A percentile compares a stretch with the other conserved stretches of the same genome.
Conservation (phyloP, 495 filamentous ascomycete species). For the Halenospora varia region DNA sequence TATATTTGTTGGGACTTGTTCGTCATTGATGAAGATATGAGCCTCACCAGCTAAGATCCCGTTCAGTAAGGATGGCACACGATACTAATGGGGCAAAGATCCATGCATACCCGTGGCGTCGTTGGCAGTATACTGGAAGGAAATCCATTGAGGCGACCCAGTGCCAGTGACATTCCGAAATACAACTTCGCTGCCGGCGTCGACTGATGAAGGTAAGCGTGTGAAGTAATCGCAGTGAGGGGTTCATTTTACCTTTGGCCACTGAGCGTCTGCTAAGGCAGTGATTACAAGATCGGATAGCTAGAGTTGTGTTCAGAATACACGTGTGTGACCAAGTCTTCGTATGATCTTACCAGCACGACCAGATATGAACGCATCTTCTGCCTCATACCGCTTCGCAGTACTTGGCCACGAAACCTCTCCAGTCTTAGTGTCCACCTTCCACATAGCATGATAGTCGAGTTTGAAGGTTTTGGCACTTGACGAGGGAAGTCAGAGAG, state of each 20-base stretch:
- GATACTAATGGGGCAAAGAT: slow-evolving; percentile 4
- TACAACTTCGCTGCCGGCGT: slow-evolving; percentile 26
- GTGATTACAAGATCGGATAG: slow-evolving; percentile 23
- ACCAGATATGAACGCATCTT: slow-evolving; percentile 27
- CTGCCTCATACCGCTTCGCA: slow-evolving; percentile 32
- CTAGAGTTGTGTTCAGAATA: slow-evolving; percentile 3
- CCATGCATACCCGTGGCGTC: slow-evolving; percentile 26
- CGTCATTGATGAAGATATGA: slow-evolving; percentile 36
- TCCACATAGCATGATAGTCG: slow-evolving; percentile 42
- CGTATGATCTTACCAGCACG: slow-evolving; percentile 23
- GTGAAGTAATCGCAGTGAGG: too few species aligned
- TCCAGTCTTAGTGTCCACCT: slow-evolving; percentile 38
- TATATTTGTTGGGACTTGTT: slow-evolving; percentile 31
- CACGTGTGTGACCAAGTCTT: not conserved
- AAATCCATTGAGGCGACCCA: slow-evolving; percentile 36
- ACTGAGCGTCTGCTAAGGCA: slow-evolving; percentile 32
- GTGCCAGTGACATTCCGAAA: slow-evolving; percentile 39
- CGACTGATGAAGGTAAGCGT: slow-evolving; percentile 8
- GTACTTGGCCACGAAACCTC: slow-evolving; percentile 32
- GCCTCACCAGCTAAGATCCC: slow-evolving; percentile 29
- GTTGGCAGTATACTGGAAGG: slow-evolving; percentile 36
- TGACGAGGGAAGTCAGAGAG: not conserved
- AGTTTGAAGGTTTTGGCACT: slow-evolving; percentile 25
- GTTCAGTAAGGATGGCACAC: not conserved
- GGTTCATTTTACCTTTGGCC: slow-evolving; percentile 26